Evolutionary conservation across 306 rosid species (phyloP).

Genomic region (Citrullus amarus): DNA sequence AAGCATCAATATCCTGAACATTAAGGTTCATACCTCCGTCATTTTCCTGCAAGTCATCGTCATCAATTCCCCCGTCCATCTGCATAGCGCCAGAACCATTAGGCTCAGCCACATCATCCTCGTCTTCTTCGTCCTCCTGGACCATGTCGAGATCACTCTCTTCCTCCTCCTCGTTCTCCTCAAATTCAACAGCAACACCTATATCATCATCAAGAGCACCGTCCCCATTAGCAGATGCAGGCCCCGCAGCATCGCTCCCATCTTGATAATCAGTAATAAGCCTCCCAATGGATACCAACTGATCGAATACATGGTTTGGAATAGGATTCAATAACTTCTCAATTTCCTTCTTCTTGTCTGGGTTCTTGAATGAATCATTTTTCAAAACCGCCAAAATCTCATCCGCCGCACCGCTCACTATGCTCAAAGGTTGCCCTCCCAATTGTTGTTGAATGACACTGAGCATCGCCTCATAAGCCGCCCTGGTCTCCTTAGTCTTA

Average conservation of each 20-base stretch:
- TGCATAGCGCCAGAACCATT: constrained; percentile 66
- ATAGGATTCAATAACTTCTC: constrained; percentile 70
- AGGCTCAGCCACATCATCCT: constrained; percentile 53
- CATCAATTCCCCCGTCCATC: constrained; percentile 88
- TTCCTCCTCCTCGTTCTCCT: constrained; percentile 83
- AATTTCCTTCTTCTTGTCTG: constrained; percentile 78
- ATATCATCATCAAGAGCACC: constrained; percentile 79
- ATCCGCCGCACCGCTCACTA: constrained; percentile 77
- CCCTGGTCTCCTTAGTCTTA: constrained; percentile 81
- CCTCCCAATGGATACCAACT: constrained; percentile 65
- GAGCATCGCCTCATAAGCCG: constrained; percentile 88
- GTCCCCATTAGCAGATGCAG: constrained; percentile 34
- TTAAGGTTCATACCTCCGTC: constrained; percentile 74
- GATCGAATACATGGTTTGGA: constrained; percentile 37
- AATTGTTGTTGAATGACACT: constrained; percentile 78
- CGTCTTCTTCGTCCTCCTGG: constrained; percentile 85
- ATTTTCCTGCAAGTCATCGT: constrained; percentile 73
- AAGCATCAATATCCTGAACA: constrained; percentile 93
- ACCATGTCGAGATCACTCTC: constrained; percentile 94
- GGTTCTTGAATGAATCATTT: constrained; percentile 44
- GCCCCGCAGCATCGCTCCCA: constrained; percentile 38
- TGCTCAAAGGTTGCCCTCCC: constrained; percentile 76
- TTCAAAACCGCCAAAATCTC: constrained; percentile 70
- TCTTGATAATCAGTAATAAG: constrained; percentile 79
- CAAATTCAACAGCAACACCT: constrained; percentile 93